A percentile compares a stretch with the other conserved stretches of the same genome.
phyloP scores from a whole-genome alignment of 257 asterid genomes.

The Salvia hispanica region DNA sequence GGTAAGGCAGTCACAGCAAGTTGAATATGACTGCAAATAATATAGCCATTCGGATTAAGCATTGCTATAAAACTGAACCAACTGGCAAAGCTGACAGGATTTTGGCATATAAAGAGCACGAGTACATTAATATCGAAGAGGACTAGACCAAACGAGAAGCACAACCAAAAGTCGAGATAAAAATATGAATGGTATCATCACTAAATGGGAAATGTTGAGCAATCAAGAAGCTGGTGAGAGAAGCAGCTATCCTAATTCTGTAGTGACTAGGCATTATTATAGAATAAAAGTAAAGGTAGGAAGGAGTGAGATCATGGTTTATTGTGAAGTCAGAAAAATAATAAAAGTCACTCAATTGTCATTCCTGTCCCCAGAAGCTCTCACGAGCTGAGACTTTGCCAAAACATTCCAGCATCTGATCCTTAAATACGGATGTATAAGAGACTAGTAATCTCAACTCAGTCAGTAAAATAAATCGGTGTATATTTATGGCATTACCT shows the following conservation, averaged over 20 bases:
- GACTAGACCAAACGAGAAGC: background rate
- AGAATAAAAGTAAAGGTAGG: background rate
- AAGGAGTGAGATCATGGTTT: background rate
- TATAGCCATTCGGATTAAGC: conserved; percentile 25
- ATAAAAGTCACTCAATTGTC: background rate
- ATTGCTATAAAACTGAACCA: conserved; percentile 7
- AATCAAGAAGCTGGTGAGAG: conserved; percentile 3
- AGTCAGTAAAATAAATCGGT: too few relatives aligned
- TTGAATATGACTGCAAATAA: conserved; percentile 74
- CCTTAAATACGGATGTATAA: background rate
- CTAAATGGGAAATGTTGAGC: background rate
- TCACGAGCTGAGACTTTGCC: background rate
- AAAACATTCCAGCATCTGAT: conserved; percentile 3
- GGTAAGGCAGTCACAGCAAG: conserved; percentile 92
- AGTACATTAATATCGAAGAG: background rate
- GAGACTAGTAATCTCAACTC: too few relatives aligned
- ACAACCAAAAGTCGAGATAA: background rate
- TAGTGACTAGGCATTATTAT: background rate
- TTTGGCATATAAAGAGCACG: conserved; percentile 1
- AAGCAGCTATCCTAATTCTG: background rate
- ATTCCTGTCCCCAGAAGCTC: background rate
- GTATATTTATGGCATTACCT: background rate
- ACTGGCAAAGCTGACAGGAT: background rate
- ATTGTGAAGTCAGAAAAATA: background rate
- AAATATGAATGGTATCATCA: conserved; percentile 5